Evolutionary conservation across 2,329 filamentous ascomycete species (phyloP), one percentile per base, ranked within the genome.

Genomic region (Amesomyces nigricolor): DNA sequence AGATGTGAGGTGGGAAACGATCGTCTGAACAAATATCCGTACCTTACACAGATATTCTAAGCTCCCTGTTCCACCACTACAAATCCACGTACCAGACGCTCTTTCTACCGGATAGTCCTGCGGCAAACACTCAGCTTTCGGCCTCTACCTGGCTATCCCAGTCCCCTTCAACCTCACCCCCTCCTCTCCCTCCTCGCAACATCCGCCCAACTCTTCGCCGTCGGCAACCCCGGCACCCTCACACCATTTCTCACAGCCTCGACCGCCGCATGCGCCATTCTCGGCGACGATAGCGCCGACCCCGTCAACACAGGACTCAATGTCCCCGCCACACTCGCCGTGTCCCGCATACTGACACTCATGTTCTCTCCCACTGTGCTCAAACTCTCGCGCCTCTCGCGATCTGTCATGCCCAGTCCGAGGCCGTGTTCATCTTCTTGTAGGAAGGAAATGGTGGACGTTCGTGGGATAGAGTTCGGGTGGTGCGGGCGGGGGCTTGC

Each of bases 131-230:
- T n/a, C n/a, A n/a, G n/a, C n/a, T n/a, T n/a, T n/a, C n/a, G n/a
- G n/a, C n/a, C n/a, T n/a, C n/a, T n/a, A n/a, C n/a, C n/a, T n/a
- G n/a, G n/a, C n/a, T n/a, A n/a, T n/a, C n/a, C n/a, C n/a, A n/a
- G n/a, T n/a, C n/a, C n/a, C n/a, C n/a, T n/a, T n/a, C n/a, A n/a
- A n/a, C n/a, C n/a, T 56, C 47, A 37, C 8, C 16, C 53, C 47
- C 44, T 56, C 50, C 47, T 57, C 39, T 57, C 39, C 47, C 54
- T 61, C 47, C 60, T 52, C 14, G 69, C 71, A 4, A 74, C 70
- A 56, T 73, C 72, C 9, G 72, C 72, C 72, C 72, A 75, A 52
- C 72, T 74, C 64, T 68, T 69, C 42, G 64, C 61, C 10, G 69
- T 62, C 19, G 68, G 70, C 30, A 73, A 54, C 4, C 70, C 63